These are phyloP conservation scores for Lodderomyces margitis DNA, from an alignment of 1,139 yeast genomes.

Conservation along the genomic window DNA sequence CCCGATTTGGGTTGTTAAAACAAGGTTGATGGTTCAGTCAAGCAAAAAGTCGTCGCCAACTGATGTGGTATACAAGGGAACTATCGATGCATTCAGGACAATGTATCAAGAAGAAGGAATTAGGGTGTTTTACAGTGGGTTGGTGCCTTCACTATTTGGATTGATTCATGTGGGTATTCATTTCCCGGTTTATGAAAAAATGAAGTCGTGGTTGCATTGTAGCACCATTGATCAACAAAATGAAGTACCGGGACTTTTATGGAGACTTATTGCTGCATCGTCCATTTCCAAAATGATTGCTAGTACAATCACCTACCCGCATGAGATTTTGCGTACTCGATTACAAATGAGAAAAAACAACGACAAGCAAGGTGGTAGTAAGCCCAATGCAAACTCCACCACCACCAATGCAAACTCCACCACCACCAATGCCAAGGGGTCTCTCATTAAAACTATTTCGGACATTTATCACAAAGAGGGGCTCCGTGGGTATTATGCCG, in stretches of 20 bases:
- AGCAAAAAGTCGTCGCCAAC: constrained; percentile 4
- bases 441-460: constrained; percentile 26
- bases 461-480: constrained; percentile 72
- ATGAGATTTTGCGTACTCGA: constrained; percentile 90
- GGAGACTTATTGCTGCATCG: constrained; percentile 61
- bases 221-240: constrained; percentile 20
- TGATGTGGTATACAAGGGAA: constrained; percentile 54
- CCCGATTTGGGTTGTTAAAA: constrained; percentile 97
- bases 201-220: constrained; percentile 53
- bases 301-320: constrained; percentile 88
- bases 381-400: not conserved
- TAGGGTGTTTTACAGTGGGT: constrained; percentile 82
- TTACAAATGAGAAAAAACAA: constrained; percentile 57
- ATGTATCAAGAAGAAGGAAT: constrained; percentile 83
- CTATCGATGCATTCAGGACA: constrained; percentile 76
- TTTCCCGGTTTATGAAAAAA: constrained; percentile 89
- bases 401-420: not conserved
- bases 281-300: constrained; percentile 87
- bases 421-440: constrained; percentile 14
- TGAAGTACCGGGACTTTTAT: constrained; percentile 40
- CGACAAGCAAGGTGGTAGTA: constrained; percentile 8
- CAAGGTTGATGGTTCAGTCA: constrained; percentile 87
- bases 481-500: constrained; percentile 80
- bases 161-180: constrained; percentile 93
- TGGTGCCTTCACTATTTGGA: constrained; percentile 88